Evolutionary conservation across 2,329 filamentous ascomycete genomes (phyloP).

Genomic region (Dothistroma septosporum): DNA sequence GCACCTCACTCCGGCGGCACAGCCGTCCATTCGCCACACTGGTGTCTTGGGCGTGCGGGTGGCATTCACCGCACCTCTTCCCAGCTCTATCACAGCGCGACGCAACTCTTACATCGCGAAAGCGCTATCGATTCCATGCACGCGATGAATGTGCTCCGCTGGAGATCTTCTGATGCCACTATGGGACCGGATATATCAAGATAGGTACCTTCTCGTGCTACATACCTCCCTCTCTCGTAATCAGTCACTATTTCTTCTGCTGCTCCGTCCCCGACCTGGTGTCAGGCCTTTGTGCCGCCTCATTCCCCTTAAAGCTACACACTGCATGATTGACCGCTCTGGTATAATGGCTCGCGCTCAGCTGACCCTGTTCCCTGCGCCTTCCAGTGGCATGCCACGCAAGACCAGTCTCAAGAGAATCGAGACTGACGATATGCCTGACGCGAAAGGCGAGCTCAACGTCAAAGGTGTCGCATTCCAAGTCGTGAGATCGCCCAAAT

Average conservation of each 20-base stretch:
- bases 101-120: constrained; percentile 3
- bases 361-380: constrained; percentile 21
- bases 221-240: not conserved
- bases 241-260: constrained; percentile 8
- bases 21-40: constrained; percentile 26
- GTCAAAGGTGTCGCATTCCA: constrained; percentile 31
- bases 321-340: constrained; percentile 11
- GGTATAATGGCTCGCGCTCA: constrained; percentile 22
- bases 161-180: not conserved
- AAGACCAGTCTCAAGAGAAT: constrained; percentile 14
- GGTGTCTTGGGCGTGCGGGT: constrained; percentile 7
- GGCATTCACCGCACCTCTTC: constrained; percentile 10
- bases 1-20: constrained; percentile 20
- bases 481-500: constrained; percentile 17
- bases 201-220: constrained; percentile 13
- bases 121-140: constrained; percentile 13
- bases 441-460: constrained; percentile 16
- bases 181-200: constrained; percentile 11
- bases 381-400: constrained; percentile 14
- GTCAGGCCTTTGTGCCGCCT: constrained; percentile 5
- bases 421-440: constrained; percentile 9
- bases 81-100: constrained; percentile 8
- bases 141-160: not conserved
- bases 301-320: not conserved
- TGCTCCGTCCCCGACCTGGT: constrained; percentile 8